phyloP scores from a whole-genome alignment of 2,329 filamentous ascomycete species.

The Xylariaceae sp. region DNA sequence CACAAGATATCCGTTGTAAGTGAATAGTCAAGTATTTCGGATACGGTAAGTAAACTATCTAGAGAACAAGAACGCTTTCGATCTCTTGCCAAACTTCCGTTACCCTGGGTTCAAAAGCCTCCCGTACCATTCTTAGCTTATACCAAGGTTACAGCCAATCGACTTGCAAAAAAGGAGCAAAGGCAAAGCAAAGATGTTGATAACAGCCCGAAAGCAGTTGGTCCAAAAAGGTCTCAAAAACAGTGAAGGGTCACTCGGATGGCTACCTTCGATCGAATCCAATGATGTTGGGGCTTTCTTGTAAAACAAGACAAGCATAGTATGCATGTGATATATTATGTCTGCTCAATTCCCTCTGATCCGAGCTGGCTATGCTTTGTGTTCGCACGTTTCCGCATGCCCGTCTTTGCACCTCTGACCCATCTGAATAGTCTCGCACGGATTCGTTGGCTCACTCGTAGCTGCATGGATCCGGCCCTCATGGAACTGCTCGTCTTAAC shows the following conservation, averaged over 20 bases:
- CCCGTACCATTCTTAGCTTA: constrained; percentile 24
- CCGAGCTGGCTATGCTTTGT: constrained; percentile 13
- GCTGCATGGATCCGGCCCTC: constrained; percentile 6
- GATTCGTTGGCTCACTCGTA: constrained; percentile 24
- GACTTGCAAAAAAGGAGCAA: constrained; percentile 23
- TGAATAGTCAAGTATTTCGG: constrained; percentile 18
- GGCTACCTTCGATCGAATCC: constrained; percentile 25
- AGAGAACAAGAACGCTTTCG: constrained; percentile 24
- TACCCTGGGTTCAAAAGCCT: constrained; percentile 28
- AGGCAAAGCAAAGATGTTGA: constrained; percentile 19
- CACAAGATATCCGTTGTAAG: neutral
- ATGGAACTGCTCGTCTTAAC: constrained; percentile 7
- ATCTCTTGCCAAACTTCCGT: constrained; percentile 25
- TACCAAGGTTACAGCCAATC: constrained; percentile 29
- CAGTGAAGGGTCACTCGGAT: constrained; percentile 16
- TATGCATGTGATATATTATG: constrained; percentile 11
- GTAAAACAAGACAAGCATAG: constrained; percentile 14
- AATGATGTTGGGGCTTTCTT: constrained; percentile 24
- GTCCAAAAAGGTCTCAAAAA: constrained; percentile 29
- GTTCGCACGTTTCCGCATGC: constrained; percentile 21
- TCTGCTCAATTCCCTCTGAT: constrained; percentile 4
- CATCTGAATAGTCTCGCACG: constrained; percentile 27
- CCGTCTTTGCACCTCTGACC: constrained; percentile 26
- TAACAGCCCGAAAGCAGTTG: constrained; percentile 16
- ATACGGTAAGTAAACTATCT: constrained; percentile 20